phyloP scores from a whole-genome alignment of 2,329 filamentous ascomycete species.

The Tolypocladium amazonense region DNA sequence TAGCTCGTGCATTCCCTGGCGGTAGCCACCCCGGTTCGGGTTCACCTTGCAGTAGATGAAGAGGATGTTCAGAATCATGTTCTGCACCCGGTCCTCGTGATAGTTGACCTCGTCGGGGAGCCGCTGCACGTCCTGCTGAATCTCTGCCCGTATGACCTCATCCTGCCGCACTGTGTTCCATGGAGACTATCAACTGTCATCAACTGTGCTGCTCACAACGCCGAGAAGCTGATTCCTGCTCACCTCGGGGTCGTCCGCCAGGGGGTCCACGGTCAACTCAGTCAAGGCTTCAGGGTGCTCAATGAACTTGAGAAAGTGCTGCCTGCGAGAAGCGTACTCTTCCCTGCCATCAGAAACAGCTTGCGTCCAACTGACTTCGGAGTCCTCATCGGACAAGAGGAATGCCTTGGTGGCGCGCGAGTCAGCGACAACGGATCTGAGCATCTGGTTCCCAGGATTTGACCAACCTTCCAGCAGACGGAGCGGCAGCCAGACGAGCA shows the following conservation, averaged over 20 bases:
- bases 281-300: constrained; percentile 72
- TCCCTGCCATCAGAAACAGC: constrained; percentile 57
- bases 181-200: constrained; percentile 51
- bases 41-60: constrained; percentile 95
- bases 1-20: constrained; percentile 98
- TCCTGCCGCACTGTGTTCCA: constrained; percentile 84
- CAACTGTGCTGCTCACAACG: background rate
- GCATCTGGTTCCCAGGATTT: background rate
- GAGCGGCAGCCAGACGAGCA: constrained; percentile 70
- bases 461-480: constrained; percentile 75
- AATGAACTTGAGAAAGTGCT: constrained; percentile 72
- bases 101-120: constrained; percentile 91
- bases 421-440: constrained; percentile 5
- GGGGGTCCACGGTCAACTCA: constrained; percentile 63
- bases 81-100: constrained; percentile 66
- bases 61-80: constrained; percentile 74
- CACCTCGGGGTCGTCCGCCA: constrained; percentile 66
- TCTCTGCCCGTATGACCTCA: constrained; percentile 75
- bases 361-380: constrained; percentile 56
- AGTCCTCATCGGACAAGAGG: constrained; percentile 61
- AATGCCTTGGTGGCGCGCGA: constrained; percentile 48
- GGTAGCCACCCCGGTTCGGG: constrained; percentile 73
- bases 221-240: constrained; percentile 7
- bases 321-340: constrained; percentile 61
- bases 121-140: constrained; percentile 86